phyloP scores from a whole-genome alignment of 2,329 filamentous ascomycete species.

The Trichoderma atrobrunneum region DNA sequence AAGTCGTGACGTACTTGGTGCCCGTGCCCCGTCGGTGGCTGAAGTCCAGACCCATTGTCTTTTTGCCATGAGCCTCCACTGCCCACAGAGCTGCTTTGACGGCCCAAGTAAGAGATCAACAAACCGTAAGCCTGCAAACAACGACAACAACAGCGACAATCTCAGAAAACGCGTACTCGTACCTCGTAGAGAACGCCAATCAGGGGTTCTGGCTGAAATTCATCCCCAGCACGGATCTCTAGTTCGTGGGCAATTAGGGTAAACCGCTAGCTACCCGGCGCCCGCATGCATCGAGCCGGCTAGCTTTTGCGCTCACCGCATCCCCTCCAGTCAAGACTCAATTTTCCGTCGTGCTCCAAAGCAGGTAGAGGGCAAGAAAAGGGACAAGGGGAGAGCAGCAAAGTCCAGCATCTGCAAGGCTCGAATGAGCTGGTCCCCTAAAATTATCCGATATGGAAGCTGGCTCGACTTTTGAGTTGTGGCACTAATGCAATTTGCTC shows the following conservation, averaged over 20 bases:
- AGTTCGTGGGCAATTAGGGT: slow-evolving; percentile 1
- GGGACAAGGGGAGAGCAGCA: background rate
- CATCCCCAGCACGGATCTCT: background rate
- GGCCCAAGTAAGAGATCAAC: background rate
- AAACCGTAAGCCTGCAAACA: background rate
- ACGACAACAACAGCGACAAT: background rate
- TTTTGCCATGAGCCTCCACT: background rate
- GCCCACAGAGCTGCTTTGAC: background rate
- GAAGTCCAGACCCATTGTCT: background rate
- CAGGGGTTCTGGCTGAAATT: background rate
- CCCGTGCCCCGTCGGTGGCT: background rate
- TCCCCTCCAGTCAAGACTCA: slow-evolving; percentile 1
- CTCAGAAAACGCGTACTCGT: background rate
- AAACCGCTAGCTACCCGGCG: background rate
- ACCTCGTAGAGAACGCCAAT: background rate
- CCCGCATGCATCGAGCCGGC: slow-evolving; percentile 11
- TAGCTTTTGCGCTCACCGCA: slow-evolving; percentile 17
- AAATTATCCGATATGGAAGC: background rate
- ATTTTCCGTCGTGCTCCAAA: slow-evolving; percentile 6
- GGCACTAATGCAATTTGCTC: background rate
- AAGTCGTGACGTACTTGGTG: background rate
- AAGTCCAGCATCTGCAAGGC: background rate
- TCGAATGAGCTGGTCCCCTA: background rate
- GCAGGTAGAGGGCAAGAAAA: background rate
- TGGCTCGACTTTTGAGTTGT: background rate